These are phyloP conservation scores for Knufia petricola DNA, from an alignment of 2,329 filamentous ascomycete genomes.

Conservation along the genomic window DNA sequence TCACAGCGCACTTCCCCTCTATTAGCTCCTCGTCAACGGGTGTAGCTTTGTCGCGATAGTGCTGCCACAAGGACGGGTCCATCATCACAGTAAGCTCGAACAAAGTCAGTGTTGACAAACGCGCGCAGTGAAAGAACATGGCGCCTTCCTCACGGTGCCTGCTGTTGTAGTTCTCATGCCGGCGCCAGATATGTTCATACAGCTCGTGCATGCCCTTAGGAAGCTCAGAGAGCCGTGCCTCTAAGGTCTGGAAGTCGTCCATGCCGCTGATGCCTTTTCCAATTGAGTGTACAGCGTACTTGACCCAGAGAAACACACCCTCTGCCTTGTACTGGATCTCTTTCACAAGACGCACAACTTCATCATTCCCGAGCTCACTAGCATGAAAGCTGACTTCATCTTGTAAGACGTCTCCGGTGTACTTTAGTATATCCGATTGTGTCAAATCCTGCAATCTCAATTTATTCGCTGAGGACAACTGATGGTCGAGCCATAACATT, in stretches of 20 bases:
- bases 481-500: background rate
- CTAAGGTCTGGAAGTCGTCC: background rate
- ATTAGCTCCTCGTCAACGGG: no score
- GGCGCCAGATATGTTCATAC: background rate
- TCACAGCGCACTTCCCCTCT: no score
- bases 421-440: background rate
- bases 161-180: background rate
- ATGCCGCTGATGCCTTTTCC: background rate
- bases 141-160: background rate
- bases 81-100: background rate
- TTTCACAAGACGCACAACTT: background rate
- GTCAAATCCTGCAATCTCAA: conserved; percentile 9
- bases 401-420: background rate
- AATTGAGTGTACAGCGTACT: background rate
- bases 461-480: background rate
- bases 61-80: background rate
- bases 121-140: background rate
- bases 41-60: background rate
- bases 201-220: background rate
- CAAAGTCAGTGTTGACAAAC: background rate
- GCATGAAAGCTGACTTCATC: background rate
- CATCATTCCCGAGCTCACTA: background rate
- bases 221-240: background rate
- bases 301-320: conserved; percentile 5
- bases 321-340: background rate